Evolutionary conservation across 495 filamentous ascomycete genomes (phyloP).

Genomic region (Daldinia vernicosa): DNA sequence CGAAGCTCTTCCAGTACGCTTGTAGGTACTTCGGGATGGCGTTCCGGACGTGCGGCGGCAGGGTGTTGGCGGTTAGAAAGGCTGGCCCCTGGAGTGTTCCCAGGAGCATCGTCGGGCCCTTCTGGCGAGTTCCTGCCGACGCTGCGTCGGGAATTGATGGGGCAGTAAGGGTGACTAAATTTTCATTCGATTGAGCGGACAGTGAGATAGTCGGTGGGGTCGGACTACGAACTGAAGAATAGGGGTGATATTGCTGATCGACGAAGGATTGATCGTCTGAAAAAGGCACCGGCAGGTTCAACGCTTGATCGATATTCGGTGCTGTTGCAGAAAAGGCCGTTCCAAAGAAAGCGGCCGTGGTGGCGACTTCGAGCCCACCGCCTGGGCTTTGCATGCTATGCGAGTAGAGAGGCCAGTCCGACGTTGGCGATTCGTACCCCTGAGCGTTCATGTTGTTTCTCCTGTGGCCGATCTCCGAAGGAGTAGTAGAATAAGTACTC

Average conservation of each 20-base stretch:
- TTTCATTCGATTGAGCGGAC: conserved; percentile 52
- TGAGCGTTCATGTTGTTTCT: conserved; percentile 17
- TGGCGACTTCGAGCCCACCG: conserved; percentile 41
- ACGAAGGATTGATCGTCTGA: conserved; percentile 39
- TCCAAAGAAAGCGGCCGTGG: conserved; percentile 38
- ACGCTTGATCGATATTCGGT: conserved; percentile 30
- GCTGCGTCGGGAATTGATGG: conserved; percentile 40
- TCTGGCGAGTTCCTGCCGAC: conserved; percentile 47
- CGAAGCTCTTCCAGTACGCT: conserved; percentile 56
- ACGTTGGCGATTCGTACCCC: conserved; percentile 38
- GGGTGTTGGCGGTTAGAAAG: conserved; percentile 45
- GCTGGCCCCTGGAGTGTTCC: conserved; percentile 44
- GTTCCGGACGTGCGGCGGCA: conserved; percentile 48
- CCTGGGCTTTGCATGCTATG: conserved; percentile 41
- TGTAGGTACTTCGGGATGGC: conserved; percentile 54
- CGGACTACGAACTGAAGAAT: conserved; percentile 54
- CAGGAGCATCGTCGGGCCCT: conserved; percentile 45
- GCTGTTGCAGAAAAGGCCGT: conserved; percentile 35
- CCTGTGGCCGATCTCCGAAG: conserved; percentile 51
- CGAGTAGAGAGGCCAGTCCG: conserved; percentile 31
- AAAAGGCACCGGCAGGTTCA: conserved; percentile 39
- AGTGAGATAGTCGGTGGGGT: conserved; percentile 53
- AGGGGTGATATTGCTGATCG: conserved; percentile 38
- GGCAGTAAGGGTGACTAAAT: conserved; percentile 50
- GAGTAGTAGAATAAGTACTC: conserved; percentile 60